Percentiles rank a stretch among this genome's conserved stretches.
Conservation (phyloP, 1,284 basidiomycete species). For the Singerocomus inundabilis region DNA sequence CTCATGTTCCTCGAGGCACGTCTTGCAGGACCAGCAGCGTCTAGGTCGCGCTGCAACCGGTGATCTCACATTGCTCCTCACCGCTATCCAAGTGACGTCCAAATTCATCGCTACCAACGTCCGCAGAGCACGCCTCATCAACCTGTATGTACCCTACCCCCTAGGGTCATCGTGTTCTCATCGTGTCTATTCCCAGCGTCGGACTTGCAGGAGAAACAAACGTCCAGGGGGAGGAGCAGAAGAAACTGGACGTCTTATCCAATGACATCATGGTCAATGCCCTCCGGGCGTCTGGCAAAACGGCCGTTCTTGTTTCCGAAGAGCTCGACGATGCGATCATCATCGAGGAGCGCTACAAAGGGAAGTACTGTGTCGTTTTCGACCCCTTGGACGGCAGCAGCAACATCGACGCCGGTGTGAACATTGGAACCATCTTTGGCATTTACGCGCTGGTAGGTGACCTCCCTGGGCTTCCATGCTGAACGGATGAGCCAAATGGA, state of each 20-base stretch:
- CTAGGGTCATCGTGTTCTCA: slow-evolving; percentile 1
- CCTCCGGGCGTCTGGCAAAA: slow-evolving; percentile 91
- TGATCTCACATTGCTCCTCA: slow-evolving; percentile 92
- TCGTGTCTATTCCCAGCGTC: slow-evolving; percentile 53
- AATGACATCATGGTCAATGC: slow-evolving; percentile 99
- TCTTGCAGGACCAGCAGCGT: slow-evolving; percentile 79
- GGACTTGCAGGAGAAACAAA: slow-evolving; percentile 96
- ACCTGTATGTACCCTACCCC: slow-evolving; percentile 65
- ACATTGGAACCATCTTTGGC: slow-evolving; percentile 99
- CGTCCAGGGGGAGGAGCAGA: slow-evolving; percentile 98
- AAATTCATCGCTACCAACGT: slow-evolving; percentile 99
- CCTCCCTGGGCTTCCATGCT: neutral
- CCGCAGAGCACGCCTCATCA: slow-evolving; percentile 94
- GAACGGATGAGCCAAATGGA: neutral
- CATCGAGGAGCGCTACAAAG: slow-evolving; percentile 75
- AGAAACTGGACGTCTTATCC: slow-evolving; percentile 96
- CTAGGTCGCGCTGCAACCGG: slow-evolving; percentile 83
- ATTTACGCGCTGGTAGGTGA: slow-evolving; percentile 86
- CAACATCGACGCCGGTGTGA: slow-evolving; percentile 99
- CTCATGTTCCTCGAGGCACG: slow-evolving; percentile 56
- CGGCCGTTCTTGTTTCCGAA: slow-evolving; percentile 95
- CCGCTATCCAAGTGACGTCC: slow-evolving; percentile 93
- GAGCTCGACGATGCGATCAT: slow-evolving; percentile 93
- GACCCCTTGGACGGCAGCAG: slow-evolving; percentile 97
- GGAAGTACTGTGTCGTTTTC: slow-evolving; percentile 96